Evolutionary conservation across 805 yeast species (phyloP).

Genomic region (Saturnispora zaruensis): DNA sequence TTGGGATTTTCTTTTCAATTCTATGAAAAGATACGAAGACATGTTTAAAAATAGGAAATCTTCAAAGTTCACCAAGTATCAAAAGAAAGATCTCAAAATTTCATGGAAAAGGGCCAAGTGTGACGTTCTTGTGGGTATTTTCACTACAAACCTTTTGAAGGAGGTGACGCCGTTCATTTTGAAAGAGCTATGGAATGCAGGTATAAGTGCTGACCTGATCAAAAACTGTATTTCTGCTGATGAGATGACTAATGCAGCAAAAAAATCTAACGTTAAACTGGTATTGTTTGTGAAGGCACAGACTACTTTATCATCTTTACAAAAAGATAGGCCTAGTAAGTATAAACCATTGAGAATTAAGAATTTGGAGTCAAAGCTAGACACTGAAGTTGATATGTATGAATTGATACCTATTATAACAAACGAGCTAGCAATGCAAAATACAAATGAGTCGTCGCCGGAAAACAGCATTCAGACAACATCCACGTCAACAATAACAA

Average conservation of each 20-base stretch:
- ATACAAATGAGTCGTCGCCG: conserved; percentile 8
- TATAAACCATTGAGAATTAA: conserved; percentile 73
- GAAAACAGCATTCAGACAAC: neutral
- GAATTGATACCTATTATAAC: conserved; percentile 48
- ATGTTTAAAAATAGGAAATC: conserved; percentile 22
- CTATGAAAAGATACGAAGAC: conserved; percentile 41
- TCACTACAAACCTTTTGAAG: conserved; percentile 46
- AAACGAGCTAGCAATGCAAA: conserved; percentile 13
- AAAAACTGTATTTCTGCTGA: conserved; percentile 42
- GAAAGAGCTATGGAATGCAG: conserved; percentile 61
- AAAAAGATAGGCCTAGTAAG: conserved; percentile 32
- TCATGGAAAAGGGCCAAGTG: conserved; percentile 56
- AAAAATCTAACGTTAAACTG: conserved; percentile 65
- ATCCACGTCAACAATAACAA: neutral
- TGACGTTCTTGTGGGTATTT: conserved; percentile 71
- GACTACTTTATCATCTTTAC: conserved; percentile 20
- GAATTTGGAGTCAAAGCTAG: conserved; percentile 51
- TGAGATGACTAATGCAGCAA: conserved; percentile 56
- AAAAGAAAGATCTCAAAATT: conserved; percentile 24
- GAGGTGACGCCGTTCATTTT: conserved; percentile 58
- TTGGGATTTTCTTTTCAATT: conserved; percentile 52
- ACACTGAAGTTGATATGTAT: conserved; percentile 62
- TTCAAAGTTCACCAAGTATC: conserved; percentile 24
- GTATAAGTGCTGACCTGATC: conserved; percentile 70
- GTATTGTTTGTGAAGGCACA: conserved; percentile 71